A percentile compares a stretch with the other conserved stretches of the same genome.
Evolutionary conservation across 2,329 filamentous ascomycete genomes (phyloP).

Genomic region (Aspergillus pseudoterreus): DNA sequence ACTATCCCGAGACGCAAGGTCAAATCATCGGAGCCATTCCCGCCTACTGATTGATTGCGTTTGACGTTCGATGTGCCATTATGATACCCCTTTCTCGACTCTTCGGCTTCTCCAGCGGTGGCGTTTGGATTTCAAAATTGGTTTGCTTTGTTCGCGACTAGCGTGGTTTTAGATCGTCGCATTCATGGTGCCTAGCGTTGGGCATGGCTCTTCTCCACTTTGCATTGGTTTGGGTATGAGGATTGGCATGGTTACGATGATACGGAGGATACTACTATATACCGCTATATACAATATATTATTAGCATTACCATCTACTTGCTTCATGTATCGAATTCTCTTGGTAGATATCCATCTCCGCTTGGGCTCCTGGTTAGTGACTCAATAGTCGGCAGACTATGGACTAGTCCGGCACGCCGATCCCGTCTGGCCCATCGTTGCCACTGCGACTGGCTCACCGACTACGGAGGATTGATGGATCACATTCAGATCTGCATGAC

Average conservation of each 20-base stretch:
- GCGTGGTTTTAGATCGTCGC: constrained; percentile 4
- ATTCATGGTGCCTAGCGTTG: constrained; percentile 14
- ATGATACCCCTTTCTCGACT: constrained; percentile 15
- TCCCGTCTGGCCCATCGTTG: neutral
- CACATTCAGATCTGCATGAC: no score
- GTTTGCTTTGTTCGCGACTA: constrained; percentile 4
- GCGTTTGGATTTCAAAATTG: constrained; percentile 8
- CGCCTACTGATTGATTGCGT: constrained; percentile 40
- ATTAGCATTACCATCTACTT: neutral
- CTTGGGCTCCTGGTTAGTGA: neutral
- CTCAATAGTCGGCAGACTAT: constrained; percentile 8
- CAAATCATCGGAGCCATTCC: constrained; percentile 39
- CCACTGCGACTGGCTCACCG: no score
- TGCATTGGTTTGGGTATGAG: neutral
- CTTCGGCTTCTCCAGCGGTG: constrained; percentile 9
- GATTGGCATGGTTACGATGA: constrained; percentile 2
- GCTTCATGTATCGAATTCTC: neutral
- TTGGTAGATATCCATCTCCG: neutral
- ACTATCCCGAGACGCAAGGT: constrained; percentile 43
- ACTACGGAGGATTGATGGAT: no score
- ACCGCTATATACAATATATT: neutral
- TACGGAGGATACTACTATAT: neutral
- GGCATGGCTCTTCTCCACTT: constrained; percentile 10
- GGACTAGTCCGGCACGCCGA: constrained; percentile 7
- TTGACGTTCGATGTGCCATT: constrained; percentile 3